Conservation (phyloP, 371 early-diverging fungal genomes). For the Rhizopus microsporus region DNA sequence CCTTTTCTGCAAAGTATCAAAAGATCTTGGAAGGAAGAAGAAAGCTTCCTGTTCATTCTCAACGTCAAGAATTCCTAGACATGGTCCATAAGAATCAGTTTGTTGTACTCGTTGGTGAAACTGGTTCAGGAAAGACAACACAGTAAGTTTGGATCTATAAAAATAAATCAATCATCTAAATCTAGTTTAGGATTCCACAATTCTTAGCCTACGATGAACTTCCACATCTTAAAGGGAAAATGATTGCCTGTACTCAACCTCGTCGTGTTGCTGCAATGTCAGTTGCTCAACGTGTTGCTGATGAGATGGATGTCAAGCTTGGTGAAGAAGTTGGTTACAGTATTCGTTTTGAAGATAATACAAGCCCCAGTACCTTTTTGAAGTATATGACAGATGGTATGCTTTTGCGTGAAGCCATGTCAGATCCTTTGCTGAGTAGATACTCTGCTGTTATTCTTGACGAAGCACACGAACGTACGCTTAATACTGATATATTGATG, state of each 20-base stretch:
- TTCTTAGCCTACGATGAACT: conserved; percentile 90
- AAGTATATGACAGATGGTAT: conserved; percentile 44
- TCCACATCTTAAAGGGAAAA: conserved; percentile 83
- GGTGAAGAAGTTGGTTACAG: conserved; percentile 74
- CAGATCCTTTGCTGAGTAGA: conserved; percentile 54
- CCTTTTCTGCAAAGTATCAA: conserved; percentile 79
- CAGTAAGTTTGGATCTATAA: conserved; percentile 67
- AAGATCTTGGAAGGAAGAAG: conserved; percentile 61
- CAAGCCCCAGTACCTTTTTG: conserved; percentile 16
- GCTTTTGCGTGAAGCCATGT: conserved; percentile 67
- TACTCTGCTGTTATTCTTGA: conserved; percentile 74
- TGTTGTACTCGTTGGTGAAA: conserved; percentile 73
- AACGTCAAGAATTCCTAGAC: conserved; percentile 60
- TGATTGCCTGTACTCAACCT: conserved; percentile 93
- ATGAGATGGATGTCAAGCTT: conserved; percentile 45
- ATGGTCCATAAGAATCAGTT: conserved; percentile 62
- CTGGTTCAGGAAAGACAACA: conserved; percentile 83
- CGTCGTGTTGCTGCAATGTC: conserved; percentile 90
- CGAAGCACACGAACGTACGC: conserved; percentile 75
- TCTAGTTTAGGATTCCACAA: conserved; percentile 81
- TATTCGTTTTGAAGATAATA: conserved; percentile 67
- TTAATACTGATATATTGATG: conserved; percentile 44
- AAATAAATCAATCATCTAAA: not conserved
- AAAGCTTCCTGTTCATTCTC: conserved; percentile 62
- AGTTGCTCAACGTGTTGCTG: conserved; percentile 79